Conservation (phyloP, 2,329 filamentous ascomycete species). For the Paecilomyces fulvus region DNA sequence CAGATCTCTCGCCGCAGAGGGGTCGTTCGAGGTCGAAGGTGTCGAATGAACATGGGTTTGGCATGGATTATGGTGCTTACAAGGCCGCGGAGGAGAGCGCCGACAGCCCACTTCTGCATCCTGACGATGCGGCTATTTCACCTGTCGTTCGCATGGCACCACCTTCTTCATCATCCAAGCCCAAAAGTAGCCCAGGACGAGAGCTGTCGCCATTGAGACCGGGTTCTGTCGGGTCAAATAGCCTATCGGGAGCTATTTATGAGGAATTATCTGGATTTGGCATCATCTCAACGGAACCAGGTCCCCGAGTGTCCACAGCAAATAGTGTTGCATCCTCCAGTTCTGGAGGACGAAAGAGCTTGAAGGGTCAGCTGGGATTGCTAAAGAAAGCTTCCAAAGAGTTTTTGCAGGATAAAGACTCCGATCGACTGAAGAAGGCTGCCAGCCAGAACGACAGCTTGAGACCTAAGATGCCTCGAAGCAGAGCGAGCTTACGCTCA, state of each 20-base stretch:
- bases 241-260: constrained; percentile 22
- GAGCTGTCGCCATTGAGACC: constrained; percentile 28
- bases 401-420: constrained; percentile 27
- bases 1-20: constrained; percentile 15
- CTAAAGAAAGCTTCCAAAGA: constrained; percentile 30
- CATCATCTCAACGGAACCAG: constrained; percentile 33
- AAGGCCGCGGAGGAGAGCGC: constrained; percentile 44
- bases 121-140: constrained; percentile 52
- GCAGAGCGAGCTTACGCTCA: constrained; percentile 30
- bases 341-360: constrained; percentile 29
- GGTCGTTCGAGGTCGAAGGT: constrained; percentile 19
- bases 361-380: constrained; percentile 26
- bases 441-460: constrained; percentile 25
- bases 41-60: constrained; percentile 43
- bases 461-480: constrained; percentile 26
- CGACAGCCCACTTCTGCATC: constrained; percentile 42
- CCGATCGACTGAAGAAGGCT: constrained; percentile 25
- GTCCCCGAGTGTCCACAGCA: constrained; percentile 27
- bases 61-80: constrained; percentile 65
- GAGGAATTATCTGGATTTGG: constrained; percentile 29
- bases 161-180: constrained; percentile 66
- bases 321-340: constrained; percentile 33
- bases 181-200: constrained; percentile 47
- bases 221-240: constrained; percentile 29
- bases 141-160: constrained; percentile 77